These are phyloP conservation scores for Platismatia glauca DNA, from an alignment of 495 filamentous ascomycete genomes.

Conservation along the genomic window DNA sequence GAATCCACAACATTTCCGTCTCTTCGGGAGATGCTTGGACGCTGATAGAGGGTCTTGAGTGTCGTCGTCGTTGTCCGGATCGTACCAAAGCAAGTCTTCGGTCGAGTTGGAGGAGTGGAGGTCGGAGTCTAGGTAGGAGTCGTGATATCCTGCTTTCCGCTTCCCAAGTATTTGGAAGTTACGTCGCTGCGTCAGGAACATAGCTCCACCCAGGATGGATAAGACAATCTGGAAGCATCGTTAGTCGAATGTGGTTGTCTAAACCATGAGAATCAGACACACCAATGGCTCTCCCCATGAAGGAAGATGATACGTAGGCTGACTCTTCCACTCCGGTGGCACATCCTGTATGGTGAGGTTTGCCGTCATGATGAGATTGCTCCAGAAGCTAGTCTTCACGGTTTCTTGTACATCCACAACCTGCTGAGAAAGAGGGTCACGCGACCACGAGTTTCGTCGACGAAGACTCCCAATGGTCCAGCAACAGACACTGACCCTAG, in stretches of 20 bases:
- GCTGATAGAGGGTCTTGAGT: slow-evolving; percentile 23
- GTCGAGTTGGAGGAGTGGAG: slow-evolving; percentile 34
- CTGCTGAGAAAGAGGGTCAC: background rate
- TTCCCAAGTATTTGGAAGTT: slow-evolving; percentile 38
- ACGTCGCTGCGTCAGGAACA: slow-evolving; percentile 46
- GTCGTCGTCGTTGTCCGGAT: slow-evolving; percentile 30
- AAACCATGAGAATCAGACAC: slow-evolving; percentile 21
- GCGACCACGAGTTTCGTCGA: background rate
- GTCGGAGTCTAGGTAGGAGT: slow-evolving; percentile 34
- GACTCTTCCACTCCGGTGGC: slow-evolving; percentile 28
- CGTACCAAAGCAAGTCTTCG: slow-evolving; percentile 32
- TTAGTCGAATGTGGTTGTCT: slow-evolving; percentile 10
- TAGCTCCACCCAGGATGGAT: slow-evolving; percentile 48
- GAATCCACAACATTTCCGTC: slow-evolving; percentile 38
- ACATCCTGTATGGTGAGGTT: slow-evolving; percentile 25
- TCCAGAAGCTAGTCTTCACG: background rate
- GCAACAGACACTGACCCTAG: background rate
- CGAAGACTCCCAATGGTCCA: background rate
- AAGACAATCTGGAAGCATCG: slow-evolving; percentile 41
- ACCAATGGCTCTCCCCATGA: slow-evolving; percentile 54
- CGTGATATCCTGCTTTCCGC: slow-evolving; percentile 25
- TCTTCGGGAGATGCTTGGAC: slow-evolving; percentile 38
- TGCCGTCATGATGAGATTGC: slow-evolving; percentile 9
- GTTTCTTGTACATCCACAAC: slow-evolving; percentile 14
- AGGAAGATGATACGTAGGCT: slow-evolving; percentile 28